Evolutionary conservation across 805 yeast species (phyloP).

Genomic region (Yarrowia porcina): DNA sequence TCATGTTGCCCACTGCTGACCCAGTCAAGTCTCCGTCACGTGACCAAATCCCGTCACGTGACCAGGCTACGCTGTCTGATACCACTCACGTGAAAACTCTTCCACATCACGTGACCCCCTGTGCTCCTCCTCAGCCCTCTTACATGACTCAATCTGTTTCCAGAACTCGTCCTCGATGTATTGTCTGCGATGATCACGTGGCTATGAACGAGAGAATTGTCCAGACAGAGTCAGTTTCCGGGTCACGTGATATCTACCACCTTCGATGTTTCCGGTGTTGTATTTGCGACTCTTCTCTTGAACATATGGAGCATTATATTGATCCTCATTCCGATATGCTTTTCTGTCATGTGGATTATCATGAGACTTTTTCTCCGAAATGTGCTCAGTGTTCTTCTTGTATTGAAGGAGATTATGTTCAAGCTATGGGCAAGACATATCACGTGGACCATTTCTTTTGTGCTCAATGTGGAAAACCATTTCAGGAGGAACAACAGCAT

Average conservation of each 20-base stretch:
- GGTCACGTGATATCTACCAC: slow-evolving; percentile 31
- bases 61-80: not conserved
- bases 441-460: slow-evolving; percentile 39
- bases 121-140: slow-evolving; percentile 13
- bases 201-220: slow-evolving; percentile 30
- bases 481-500: slow-evolving; percentile 26
- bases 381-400: slow-evolving; percentile 37
- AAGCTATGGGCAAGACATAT: slow-evolving; percentile 35
- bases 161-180: slow-evolving; percentile 24
- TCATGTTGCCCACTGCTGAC: not conserved
- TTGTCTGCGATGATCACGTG: slow-evolving; percentile 38
- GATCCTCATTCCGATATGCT: slow-evolving; percentile 28
- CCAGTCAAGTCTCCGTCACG: not conserved
- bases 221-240: slow-evolving; percentile 21
- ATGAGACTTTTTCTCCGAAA: slow-evolving; percentile 35
- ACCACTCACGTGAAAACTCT: not conserved
- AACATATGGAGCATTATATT: slow-evolving; percentile 32
- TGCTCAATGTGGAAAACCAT: slow-evolving; percentile 35
- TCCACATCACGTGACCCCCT: slow-evolving; percentile 1
- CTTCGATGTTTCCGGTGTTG: slow-evolving; percentile 32
- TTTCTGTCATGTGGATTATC: slow-evolving; percentile 39
- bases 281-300: slow-evolving; percentile 30
- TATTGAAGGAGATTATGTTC: slow-evolving; percentile 35
- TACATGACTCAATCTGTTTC: not conserved
- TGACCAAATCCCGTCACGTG: not conserved